A percentile compares a stretch with the other conserved stretches of the same genome.
These are phyloP conservation scores for Xylaria castorea DNA, from an alignment of 495 filamentous ascomycete genomes.

Conservation along the genomic window DNA sequence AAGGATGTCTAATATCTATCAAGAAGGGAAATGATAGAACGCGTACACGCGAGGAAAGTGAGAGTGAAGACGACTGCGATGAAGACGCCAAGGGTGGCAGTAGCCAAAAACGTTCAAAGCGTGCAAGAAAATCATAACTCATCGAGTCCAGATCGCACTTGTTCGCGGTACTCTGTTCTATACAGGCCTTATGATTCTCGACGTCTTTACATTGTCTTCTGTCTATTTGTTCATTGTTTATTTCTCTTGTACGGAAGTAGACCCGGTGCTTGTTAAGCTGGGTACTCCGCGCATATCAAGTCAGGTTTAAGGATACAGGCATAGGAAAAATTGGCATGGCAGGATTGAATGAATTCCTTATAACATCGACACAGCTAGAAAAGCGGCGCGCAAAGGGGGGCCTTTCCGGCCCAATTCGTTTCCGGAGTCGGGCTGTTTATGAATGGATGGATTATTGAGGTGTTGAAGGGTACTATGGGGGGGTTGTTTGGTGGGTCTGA, in stretches of 20 bases:
- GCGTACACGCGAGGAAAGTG: conserved; percentile 57
- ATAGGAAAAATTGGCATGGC: conserved; percentile 20
- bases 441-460: conserved; percentile 13
- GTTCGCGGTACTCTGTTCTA: background rate
- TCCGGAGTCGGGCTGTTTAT: conserved; percentile 10
- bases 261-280: background rate
- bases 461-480: conserved; percentile 3
- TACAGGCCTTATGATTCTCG: background rate
- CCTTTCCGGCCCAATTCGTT: background rate
- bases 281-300: background rate
- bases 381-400: conserved; percentile 17
- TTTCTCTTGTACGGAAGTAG: conserved; percentile 6
- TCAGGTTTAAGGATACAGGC: conserved; percentile 18
- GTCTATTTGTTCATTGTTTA: background rate
- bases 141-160: background rate
- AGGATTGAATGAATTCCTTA: conserved; percentile 8
- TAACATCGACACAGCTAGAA: conserved; percentile 25
- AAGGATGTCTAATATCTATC: conserved; percentile 78
- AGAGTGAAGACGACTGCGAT: conserved; percentile 54
- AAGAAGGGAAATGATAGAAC: conserved; percentile 78
- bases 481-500: background rate
- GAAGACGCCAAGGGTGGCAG: conserved; percentile 29
- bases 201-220: background rate
- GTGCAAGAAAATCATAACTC: conserved; percentile 34
- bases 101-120: conserved; percentile 34